These are phyloP conservation scores for Tetragonia tetragonoides DNA, from an alignment of 148 eudicot genomes.

Conservation along the genomic window DNA sequence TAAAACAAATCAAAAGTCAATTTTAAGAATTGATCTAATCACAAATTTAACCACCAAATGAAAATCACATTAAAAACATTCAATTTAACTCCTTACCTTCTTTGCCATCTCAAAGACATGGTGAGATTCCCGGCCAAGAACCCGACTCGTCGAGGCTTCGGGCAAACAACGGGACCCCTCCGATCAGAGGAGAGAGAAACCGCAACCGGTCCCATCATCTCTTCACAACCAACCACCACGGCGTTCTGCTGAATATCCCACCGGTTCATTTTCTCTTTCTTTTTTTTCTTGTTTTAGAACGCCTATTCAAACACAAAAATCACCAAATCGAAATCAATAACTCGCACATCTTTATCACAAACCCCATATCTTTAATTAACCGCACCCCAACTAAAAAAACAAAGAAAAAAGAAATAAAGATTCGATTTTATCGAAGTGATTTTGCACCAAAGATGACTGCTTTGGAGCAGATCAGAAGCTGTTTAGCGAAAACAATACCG, in stretches of 20 bases:
- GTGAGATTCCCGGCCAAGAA: conserved; percentile 29
- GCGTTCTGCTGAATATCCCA: conserved; percentile 33
- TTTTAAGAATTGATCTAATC: neutral
- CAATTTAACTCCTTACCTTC: conserved; percentile 22
- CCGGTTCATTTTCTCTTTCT: conserved; percentile 27
- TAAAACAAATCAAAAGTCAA: neutral
- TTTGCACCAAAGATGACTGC: neutral
- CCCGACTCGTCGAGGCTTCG: conserved; percentile 42
- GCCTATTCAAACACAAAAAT: conserved; percentile 18
- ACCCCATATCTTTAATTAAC: neutral
- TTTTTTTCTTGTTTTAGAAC: conserved; percentile 3
- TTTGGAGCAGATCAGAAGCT: neutral
- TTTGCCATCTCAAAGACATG: conserved; percentile 32
- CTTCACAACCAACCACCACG: conserved; percentile 30
- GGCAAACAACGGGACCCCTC: conserved; percentile 36
- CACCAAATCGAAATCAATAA: neutral
- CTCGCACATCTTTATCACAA: neutral
- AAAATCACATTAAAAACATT: neutral
- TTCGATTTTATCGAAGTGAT: neutral
- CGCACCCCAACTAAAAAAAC: neutral
- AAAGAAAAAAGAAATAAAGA: neutral
- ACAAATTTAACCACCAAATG: no score
- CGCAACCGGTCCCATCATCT: conserved; percentile 20
- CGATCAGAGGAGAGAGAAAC: conserved; percentile 22
- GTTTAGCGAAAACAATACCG: neutral